phyloP scores from a whole-genome alignment of 495 filamentous ascomycete genomes.

The Lophium mytilinum region DNA sequence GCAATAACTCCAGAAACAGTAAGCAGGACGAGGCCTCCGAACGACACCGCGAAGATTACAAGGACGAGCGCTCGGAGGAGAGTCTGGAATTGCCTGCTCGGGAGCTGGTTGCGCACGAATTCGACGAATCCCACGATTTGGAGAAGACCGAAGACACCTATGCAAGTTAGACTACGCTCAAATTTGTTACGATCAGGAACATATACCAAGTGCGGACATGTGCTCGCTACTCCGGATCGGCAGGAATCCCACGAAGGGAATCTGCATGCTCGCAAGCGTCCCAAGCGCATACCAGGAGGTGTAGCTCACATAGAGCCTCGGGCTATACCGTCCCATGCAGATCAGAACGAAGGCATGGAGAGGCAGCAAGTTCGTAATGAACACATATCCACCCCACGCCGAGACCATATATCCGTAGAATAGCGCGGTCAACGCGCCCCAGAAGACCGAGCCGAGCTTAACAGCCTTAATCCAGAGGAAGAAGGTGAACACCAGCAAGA shows the following conservation, averaged over 20 bases:
- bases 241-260: constrained; percentile 97
- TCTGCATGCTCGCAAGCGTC: constrained; percentile 97
- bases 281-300: constrained; percentile 97
- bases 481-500: constrained; percentile 97
- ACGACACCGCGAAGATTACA: constrained; percentile 62
- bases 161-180: constrained; percentile 28
- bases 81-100: constrained; percentile 88
- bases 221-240: constrained; percentile 96
- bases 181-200: background rate
- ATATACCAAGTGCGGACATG: constrained; percentile 88
- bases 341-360: constrained; percentile 93
- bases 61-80: constrained; percentile 71
- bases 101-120: constrained; percentile 76
- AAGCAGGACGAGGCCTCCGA: constrained; percentile 69
- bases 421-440: constrained; percentile 87
- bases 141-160: constrained; percentile 90
- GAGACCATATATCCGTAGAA: constrained; percentile 99
- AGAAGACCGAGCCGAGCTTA: constrained; percentile 90
- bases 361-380: constrained; percentile 97
- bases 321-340: constrained; percentile 94
- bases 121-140: constrained; percentile 93
- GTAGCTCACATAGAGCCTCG: constrained; percentile 89
- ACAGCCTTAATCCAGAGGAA: constrained; percentile 98
- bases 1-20: constrained; percentile 86
- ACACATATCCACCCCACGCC: constrained; percentile 99